Percentiles rank a stretch among this genome's conserved stretches.
phyloP scores from a whole-genome alignment of 2,329 filamentous ascomycete species.

The Talaromyces albobiverticillius region DNA sequence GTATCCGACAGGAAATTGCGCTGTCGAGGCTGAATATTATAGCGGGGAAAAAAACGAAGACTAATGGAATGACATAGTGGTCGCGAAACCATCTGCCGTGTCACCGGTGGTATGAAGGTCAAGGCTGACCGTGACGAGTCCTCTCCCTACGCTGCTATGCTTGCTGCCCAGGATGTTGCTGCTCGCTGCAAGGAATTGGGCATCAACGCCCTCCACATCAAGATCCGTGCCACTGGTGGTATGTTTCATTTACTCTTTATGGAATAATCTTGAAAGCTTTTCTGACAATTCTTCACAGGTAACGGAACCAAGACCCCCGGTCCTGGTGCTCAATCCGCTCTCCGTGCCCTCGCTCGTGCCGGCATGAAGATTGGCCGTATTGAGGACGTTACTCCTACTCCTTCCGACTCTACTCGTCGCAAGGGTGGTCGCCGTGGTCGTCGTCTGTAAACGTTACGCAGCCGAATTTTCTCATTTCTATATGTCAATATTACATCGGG shows the following conservation, averaged over 20 bases:
- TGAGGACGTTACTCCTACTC: constrained; percentile 98
- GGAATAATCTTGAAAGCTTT: too few species aligned
- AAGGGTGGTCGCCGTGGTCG: constrained; percentile 99
- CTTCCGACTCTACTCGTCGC: constrained; percentile 98
- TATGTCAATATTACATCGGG: constrained; percentile 15
- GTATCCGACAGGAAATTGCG: too few species aligned
- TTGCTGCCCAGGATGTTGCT: constrained; percentile 98
- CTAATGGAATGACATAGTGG: constrained; percentile 77
- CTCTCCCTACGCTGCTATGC: constrained; percentile 99
- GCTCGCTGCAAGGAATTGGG: constrained; percentile 81
- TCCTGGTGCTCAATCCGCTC: constrained; percentile 97
- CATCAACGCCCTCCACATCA: constrained; percentile 98
- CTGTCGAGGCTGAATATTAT: too few species aligned
- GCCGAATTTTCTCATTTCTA: constrained; percentile 12
- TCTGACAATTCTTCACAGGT: constrained; percentile 48
- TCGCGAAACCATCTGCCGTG: constrained; percentile 99
- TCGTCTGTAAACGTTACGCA: constrained; percentile 73
- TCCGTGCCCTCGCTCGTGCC: constrained; percentile 96
- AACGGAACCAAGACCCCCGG: constrained; percentile 99
- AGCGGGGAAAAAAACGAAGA: constrained; percentile 19
- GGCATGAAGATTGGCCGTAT: constrained; percentile 99
- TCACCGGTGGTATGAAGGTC: constrained; percentile 99
- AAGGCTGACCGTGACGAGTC: constrained; percentile 99
- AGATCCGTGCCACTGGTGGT: constrained; percentile 99
- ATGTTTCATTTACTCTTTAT: constrained; percentile 43